phyloP scores from a whole-genome alignment of 108 stramenopile species.

The Mediolabrus comicus region DNA sequence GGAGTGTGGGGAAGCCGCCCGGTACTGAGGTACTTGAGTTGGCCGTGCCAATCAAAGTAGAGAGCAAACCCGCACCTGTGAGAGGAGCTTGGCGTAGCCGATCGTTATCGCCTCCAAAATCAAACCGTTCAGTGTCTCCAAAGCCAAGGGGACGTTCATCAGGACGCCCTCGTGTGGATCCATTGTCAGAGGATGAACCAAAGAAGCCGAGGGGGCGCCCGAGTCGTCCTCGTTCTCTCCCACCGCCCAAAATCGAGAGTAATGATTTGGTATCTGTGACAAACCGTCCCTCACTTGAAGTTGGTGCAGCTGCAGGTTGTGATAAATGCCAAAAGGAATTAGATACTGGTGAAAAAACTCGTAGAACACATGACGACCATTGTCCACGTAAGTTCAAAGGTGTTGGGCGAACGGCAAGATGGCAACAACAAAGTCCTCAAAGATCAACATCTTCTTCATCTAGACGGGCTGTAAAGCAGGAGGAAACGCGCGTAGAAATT shows the following conservation, averaged over 20 bases:
- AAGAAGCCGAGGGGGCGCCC: not conserved
- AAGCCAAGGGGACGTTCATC: not conserved
- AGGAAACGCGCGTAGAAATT: not conserved
- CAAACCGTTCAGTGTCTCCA: not conserved
- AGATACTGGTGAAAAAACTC: conserved; percentile 23
- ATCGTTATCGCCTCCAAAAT: not conserved
- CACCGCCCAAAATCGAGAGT: not conserved
- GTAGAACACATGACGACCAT: conserved; percentile 15
- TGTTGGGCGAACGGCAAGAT: conserved; percentile 2
- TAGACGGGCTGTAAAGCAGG: not conserved
- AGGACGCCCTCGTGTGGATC: too few species aligned
- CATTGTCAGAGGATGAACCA: not conserved
- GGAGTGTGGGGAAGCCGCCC: conserved; percentile 19
- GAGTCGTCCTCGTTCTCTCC: not conserved
- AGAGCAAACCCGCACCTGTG: not conserved
- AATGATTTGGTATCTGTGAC: not conserved
- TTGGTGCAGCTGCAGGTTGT: conserved; percentile 17
- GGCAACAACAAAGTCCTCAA: not conserved
- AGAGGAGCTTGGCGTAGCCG: not conserved
- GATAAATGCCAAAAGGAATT: conserved; percentile 22
- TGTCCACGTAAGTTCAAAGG: conserved; percentile 24
- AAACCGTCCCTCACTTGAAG: conserved; percentile 13
- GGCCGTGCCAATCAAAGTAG: not conserved
- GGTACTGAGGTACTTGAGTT: not conserved
- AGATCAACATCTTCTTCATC: not conserved